Conservation (phyloP, 2,329 filamentous ascomycete genomes). For the Pseudocercospora cruenta region DNA sequence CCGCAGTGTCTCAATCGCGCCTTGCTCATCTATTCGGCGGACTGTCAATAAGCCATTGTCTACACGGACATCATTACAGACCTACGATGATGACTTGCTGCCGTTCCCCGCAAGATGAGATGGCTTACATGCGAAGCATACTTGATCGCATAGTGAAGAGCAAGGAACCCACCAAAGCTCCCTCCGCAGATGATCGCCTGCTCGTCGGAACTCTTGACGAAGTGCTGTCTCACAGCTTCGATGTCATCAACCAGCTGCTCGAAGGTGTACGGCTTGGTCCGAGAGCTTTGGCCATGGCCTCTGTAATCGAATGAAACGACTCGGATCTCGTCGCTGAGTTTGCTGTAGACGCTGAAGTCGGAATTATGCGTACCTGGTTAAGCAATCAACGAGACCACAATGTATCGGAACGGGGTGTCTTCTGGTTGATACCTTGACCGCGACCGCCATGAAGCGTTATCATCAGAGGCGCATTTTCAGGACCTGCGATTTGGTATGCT, state of each 20-base stretch:
- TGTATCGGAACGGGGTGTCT: no score
- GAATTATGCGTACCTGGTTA: not conserved
- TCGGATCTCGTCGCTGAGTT: not conserved
- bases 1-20: not conserved
- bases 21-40: not conserved
- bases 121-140: slow-evolving; percentile 1
- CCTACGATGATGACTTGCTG: not conserved
- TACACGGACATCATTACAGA: not conserved
- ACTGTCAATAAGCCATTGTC: not conserved
- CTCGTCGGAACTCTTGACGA: not conserved
- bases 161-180: slow-evolving; percentile 5
- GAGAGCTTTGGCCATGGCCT: slow-evolving; percentile 2
- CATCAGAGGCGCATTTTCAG: not conserved
- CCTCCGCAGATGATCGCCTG: not conserved
- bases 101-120: slow-evolving; percentile 6
- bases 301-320: not conserved
- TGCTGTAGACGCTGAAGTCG: slow-evolving; percentile 4
- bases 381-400: not conserved
- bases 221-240: not conserved
- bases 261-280: not conserved
- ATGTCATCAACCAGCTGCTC: slow-evolving; percentile 3
- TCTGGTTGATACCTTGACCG: not conserved
- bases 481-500: not conserved
- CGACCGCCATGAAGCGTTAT: not conserved
- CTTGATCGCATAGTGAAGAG: slow-evolving; percentile 3